Conservation (phyloP, 2,329 filamentous ascomycete genomes). For the Fusarium graminum region DNA sequence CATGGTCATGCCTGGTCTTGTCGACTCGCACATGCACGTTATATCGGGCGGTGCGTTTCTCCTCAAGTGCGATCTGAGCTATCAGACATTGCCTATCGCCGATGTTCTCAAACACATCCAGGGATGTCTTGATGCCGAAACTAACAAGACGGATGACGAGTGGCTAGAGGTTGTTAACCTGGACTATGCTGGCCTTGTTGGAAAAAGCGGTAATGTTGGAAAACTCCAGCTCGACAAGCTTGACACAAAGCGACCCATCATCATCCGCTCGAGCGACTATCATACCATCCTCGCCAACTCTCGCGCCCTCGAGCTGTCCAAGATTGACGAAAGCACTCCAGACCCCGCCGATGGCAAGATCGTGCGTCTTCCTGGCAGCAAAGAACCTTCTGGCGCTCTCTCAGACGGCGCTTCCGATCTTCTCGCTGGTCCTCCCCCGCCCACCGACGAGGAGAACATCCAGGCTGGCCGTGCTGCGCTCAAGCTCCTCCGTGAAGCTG, state of each 20-base stretch:
- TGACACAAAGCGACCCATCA: conserved; percentile 42
- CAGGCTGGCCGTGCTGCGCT: conserved; percentile 44
- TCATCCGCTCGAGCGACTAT: conserved; percentile 46
- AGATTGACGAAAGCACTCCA: conserved; percentile 39
- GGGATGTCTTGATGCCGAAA: conserved; percentile 44
- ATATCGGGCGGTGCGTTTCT: conserved; percentile 43
- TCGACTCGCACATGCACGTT: conserved; percentile 50
- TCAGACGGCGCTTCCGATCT: conserved; percentile 42
- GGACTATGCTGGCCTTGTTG: conserved; percentile 44
- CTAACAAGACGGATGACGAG: conserved; percentile 38
- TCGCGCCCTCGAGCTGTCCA: conserved; percentile 41
- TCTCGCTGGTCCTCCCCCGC: conserved; percentile 38
- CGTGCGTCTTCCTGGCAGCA: conserved; percentile 44
- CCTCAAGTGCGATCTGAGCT: conserved; percentile 48
- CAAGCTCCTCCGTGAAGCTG: conserved; percentile 47
- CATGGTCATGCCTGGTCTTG: conserved; percentile 50
- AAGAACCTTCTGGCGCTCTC: conserved; percentile 46
- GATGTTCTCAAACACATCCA: conserved; percentile 42
- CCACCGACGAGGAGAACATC: conserved; percentile 39
- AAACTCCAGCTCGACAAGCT: conserved; percentile 43
- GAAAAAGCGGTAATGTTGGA: conserved; percentile 38
- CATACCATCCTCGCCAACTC: conserved; percentile 47
- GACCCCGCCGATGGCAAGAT: conserved; percentile 45
- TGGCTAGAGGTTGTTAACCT: conserved; percentile 49
- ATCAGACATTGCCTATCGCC: conserved; percentile 42